Conservation (phyloP, 768 basidiomycete species). For the Heimioporus sp. region DNA sequence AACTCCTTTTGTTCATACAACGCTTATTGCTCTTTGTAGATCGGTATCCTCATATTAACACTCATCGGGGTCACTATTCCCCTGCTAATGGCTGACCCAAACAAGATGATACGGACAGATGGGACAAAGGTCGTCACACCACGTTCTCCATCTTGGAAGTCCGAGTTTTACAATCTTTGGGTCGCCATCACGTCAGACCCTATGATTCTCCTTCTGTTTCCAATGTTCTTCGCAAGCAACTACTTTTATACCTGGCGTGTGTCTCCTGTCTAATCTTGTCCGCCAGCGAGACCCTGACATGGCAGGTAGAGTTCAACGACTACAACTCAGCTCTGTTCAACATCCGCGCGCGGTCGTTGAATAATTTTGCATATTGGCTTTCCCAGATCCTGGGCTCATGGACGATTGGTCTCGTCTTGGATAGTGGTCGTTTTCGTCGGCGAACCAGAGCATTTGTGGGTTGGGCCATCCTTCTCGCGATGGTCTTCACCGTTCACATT, state of each 20-base stretch:
- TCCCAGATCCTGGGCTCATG: conserved; percentile 73
- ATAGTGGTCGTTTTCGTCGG: conserved; percentile 50
- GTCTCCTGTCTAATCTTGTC: conserved; percentile 4
- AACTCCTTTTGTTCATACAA: neutral
- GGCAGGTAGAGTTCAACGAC: conserved; percentile 63
- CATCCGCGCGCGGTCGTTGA: conserved; percentile 71
- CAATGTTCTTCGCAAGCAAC: conserved; percentile 80
- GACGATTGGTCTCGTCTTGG: conserved; percentile 64
- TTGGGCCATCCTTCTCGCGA: conserved; percentile 56
- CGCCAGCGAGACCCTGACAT: neutral
- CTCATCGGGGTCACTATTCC: conserved; percentile 64
- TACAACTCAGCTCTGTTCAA: conserved; percentile 75
- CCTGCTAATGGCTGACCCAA: conserved; percentile 65
- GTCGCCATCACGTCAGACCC: conserved; percentile 65
- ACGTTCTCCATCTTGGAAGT: conserved; percentile 71
- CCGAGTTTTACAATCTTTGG: conserved; percentile 69
- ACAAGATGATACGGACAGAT: conserved; percentile 71
- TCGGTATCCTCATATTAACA: conserved; percentile 63
- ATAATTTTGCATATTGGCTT: conserved; percentile 79
- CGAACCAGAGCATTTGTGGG: conserved; percentile 66
- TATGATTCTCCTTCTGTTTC: conserved; percentile 69
- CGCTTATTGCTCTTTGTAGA: neutral
- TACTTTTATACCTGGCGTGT: conserved; percentile 84
- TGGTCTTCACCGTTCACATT: conserved; percentile 65
- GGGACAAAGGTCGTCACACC: conserved; percentile 62